Conservation (phyloP, 2,329 filamentous ascomycete species). For the Mariannaea elegans region DNA sequence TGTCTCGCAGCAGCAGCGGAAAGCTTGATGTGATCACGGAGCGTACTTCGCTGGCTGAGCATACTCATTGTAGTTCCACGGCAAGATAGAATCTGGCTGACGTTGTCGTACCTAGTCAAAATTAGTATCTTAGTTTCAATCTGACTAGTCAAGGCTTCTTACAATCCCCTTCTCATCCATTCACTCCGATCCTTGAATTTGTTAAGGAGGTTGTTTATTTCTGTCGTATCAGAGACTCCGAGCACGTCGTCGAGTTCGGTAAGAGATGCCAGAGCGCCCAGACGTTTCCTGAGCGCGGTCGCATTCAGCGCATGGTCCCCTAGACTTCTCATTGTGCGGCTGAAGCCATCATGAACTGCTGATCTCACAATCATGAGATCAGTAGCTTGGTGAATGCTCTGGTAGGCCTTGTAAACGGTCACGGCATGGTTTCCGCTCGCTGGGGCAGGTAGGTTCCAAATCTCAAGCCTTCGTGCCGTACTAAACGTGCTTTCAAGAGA, state of each 20-base stretch:
- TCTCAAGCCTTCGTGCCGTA: slow-evolving; percentile 82
- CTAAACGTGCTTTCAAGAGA: slow-evolving; percentile 78
- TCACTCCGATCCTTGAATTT: slow-evolving; percentile 71
- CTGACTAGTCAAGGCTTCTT: slow-evolving; percentile 43
- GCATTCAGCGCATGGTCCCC: slow-evolving; percentile 58
- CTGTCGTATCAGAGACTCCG: slow-evolving; percentile 63
- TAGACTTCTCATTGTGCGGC: slow-evolving; percentile 67
- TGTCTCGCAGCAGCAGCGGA: slow-evolving; percentile 71
- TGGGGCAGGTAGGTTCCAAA: slow-evolving; percentile 89
- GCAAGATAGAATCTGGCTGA: slow-evolving; percentile 82
- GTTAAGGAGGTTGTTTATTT: slow-evolving; percentile 69
- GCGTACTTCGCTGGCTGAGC: slow-evolving; percentile 73
- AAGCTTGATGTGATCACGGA: slow-evolving; percentile 69
- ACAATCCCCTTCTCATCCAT: slow-evolving; percentile 88
- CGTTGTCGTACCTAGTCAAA: slow-evolving; percentile 71
- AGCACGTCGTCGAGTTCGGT: slow-evolving; percentile 85
- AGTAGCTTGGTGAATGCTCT: slow-evolving; percentile 75
- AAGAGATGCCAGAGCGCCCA: slow-evolving; percentile 75
- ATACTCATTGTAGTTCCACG: slow-evolving; percentile 85
- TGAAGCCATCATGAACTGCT: slow-evolving; percentile 71
- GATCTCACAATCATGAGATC: slow-evolving; percentile 62
- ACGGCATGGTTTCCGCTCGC: slow-evolving; percentile 70
- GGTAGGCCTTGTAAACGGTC: slow-evolving; percentile 81
- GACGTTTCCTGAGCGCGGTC: slow-evolving; percentile 60
- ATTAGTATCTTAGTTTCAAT: slow-evolving; percentile 17